Evolutionary conservation across 2,329 filamentous ascomycete genomes (phyloP).

Genomic region (Arthrobotrys megalospora): DNA sequence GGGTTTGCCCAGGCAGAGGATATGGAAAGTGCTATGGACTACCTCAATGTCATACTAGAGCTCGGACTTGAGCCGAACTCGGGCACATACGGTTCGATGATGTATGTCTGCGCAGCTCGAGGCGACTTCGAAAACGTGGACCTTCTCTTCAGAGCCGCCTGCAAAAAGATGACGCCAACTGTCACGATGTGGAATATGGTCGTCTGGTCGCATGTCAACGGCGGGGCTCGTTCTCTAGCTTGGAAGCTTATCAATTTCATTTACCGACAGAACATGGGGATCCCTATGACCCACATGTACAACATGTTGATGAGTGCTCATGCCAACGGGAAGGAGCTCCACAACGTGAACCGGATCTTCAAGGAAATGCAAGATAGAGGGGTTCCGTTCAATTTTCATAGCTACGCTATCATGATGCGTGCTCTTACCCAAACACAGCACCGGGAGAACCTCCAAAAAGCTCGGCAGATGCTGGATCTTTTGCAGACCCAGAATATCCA

Average conservation of each 20-base stretch:
- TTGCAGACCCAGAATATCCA: conserved; percentile 65
- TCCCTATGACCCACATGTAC: conserved; percentile 57
- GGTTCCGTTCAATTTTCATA: conserved; percentile 63
- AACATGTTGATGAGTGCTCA: conserved; percentile 59
- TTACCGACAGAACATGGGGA: conserved; percentile 32
- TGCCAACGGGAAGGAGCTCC: conserved; percentile 45
- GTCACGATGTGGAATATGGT: conserved; percentile 54
- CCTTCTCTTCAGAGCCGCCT: conserved; percentile 68
- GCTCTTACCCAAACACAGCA: conserved; percentile 61
- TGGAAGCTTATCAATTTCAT: conserved; percentile 55
- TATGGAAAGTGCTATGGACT: conserved; percentile 75
- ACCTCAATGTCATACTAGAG: conserved; percentile 75
- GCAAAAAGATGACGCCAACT: conserved; percentile 40
- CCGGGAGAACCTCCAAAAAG: conserved; percentile 41
- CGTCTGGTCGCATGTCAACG: conserved; percentile 55
- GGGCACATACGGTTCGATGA: conserved; percentile 79
- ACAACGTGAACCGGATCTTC: conserved; percentile 59
- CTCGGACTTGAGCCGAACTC: conserved; percentile 72
- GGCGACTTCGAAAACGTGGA: conserved; percentile 78
- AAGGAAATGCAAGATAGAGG: conserved; percentile 61
- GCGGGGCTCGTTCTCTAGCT: conserved; percentile 52
- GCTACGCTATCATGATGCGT: conserved; percentile 64
- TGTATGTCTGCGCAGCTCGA: conserved; percentile 78
- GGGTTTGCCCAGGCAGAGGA: conserved; percentile 78
- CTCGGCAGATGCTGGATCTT: conserved; percentile 62